Percentiles rank a stretch among this genome's conserved stretches.
Evolutionary conservation across 352 stramenopile genomes (phyloP).

Genomic region (Phytophthora macrochlamydospora): DNA sequence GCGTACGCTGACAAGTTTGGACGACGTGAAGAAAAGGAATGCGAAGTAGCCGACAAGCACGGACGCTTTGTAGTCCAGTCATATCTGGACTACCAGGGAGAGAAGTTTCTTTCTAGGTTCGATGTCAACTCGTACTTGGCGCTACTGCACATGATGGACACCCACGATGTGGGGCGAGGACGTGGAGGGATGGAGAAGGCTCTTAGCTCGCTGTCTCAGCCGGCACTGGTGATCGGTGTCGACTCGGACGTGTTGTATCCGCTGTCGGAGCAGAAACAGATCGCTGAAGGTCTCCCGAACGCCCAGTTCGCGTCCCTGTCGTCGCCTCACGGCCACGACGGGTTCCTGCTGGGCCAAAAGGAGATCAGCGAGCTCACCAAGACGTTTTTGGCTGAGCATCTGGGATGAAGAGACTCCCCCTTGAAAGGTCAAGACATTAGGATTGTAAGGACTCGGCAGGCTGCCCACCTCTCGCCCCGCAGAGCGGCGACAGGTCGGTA

Average conservation of each 20-base stretch:
- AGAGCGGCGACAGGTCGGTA: conserved; percentile 36
- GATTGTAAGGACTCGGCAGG: conserved; percentile 15
- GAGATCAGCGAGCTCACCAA: conserved; percentile 79
- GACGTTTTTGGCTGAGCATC: conserved; percentile 58
- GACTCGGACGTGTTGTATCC: conserved; percentile 96
- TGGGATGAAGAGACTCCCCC: conserved; percentile 22
- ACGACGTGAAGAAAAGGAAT: conserved; percentile 41
- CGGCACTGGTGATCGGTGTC: conserved; percentile 93
- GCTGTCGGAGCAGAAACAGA: conserved; percentile 90
- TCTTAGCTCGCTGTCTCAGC: conserved; percentile 62
- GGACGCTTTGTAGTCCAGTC: conserved; percentile 80
- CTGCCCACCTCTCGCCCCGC: conserved; percentile 27
- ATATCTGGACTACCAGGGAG: conserved; percentile 92
- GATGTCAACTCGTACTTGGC: conserved; percentile 97
- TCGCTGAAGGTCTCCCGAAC: conserved; percentile 85
- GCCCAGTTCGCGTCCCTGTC: conserved; percentile 88
- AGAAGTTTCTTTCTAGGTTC: conserved; percentile 95
- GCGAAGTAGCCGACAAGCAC: conserved; percentile 30
- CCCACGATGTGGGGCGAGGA: conserved; percentile 91
- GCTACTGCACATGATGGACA: conserved; percentile 97
- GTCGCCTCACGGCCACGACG: conserved; percentile 95
- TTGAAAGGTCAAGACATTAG: conserved; percentile 3
- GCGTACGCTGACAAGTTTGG: conserved; percentile 95
- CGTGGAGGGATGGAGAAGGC: conserved; percentile 80
- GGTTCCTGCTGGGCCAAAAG: conserved; percentile 96